Conservation (phyloP, 2,329 filamentous ascomycete species). For the Stromatinia cepivora region DNA sequence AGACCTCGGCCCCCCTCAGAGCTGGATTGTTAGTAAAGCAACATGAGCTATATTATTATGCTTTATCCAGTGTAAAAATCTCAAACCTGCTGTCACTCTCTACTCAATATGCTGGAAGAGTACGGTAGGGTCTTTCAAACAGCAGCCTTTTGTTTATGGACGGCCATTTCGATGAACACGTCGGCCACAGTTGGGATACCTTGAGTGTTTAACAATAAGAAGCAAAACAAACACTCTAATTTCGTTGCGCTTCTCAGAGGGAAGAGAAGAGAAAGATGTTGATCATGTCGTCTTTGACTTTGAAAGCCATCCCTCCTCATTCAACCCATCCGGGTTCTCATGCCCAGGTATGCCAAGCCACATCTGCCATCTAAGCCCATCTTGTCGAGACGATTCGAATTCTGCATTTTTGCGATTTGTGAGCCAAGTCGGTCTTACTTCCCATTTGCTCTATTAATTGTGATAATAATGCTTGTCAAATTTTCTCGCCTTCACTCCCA, state of each 20-base stretch:
- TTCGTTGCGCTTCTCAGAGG: neutral
- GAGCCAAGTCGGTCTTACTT: neutral
- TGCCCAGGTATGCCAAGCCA: constrained; percentile 8
- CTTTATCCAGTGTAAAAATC: neutral
- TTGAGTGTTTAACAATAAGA: neutral
- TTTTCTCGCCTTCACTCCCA: neutral
- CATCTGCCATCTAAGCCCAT: neutral
- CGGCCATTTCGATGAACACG: neutral
- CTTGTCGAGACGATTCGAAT: neutral
- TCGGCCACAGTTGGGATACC: neutral
- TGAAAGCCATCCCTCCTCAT: neutral
- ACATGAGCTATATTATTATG: neutral
- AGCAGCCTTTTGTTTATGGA: neutral
- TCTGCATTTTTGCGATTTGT: neutral
- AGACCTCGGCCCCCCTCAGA: neutral
- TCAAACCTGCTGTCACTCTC: neutral
- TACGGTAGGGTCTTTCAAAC: neutral
- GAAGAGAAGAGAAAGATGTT: neutral
- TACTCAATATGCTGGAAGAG: neutral
- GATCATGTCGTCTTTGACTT: neutral
- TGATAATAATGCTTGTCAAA: neutral
- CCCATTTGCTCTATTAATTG: neutral
- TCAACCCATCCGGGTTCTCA: constrained; percentile 1
- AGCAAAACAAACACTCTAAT: neutral
- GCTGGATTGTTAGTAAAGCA: neutral